Evolutionary conservation across 306 rosid genomes (phyloP).

Genomic region (Vachellia collinsii): DNA sequence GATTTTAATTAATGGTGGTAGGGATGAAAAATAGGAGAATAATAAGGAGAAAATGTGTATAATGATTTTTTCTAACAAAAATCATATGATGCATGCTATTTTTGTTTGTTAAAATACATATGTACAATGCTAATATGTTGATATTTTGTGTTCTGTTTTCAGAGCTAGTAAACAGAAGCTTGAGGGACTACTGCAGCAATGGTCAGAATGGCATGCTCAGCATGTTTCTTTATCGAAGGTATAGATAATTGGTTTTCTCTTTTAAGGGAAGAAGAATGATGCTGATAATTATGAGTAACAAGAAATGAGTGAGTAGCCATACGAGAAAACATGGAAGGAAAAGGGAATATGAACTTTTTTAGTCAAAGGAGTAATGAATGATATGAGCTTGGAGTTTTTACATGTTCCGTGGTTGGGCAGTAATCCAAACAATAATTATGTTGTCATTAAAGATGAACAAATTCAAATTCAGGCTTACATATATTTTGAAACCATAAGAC

Average conservation of each 20-base stretch:
- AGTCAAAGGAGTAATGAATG: not conserved
- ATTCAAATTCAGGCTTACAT: conserved; percentile 2
- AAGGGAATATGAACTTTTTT: not conserved
- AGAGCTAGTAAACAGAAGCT: conserved; percentile 91
- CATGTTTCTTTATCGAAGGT: conserved; percentile 60
- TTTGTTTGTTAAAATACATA: not conserved
- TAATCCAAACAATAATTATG: conserved; percentile 24
- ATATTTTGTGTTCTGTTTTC: conserved; percentile 35
- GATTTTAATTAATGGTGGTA: not conserved
- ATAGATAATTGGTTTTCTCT: conserved; percentile 33
- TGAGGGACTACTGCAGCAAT: conserved; percentile 77
- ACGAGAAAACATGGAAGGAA: conserved; percentile 20
- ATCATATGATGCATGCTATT: not conserved
- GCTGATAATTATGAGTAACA: conserved; percentile 9
- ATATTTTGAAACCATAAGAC: not conserved
- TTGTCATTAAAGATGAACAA: conserved; percentile 3
- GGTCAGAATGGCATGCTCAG: conserved; percentile 96
- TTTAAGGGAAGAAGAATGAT: conserved; percentile 10
- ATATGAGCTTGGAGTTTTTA: conserved; percentile 11
- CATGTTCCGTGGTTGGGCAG: conserved; percentile 20
- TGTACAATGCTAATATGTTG: conserved; percentile 15
- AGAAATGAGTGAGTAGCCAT: conserved; percentile 19
- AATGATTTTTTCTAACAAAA: not conserved
- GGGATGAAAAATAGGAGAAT: not conserved
- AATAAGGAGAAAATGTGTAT: conserved; percentile 12